Conservation (phyloP, 1,284 basidiomycete species). For the Gomphus bonarii region DNA sequence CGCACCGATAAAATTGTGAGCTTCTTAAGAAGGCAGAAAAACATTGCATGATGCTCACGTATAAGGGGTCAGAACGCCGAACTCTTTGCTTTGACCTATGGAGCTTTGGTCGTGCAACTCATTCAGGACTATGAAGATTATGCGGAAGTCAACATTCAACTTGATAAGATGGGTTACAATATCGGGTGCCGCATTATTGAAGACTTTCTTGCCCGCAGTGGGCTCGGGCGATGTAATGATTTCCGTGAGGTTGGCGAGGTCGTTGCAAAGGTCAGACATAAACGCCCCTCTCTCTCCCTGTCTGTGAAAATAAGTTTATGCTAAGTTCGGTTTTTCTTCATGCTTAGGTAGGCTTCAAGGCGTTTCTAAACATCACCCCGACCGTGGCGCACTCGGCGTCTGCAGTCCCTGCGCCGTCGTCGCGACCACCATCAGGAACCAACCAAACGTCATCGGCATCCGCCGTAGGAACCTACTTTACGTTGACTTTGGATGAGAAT, state of each 20-base stretch:
- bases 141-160: slow-evolving; percentile 75
- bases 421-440: slow-evolving; percentile 28
- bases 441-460: slow-evolving; percentile 22
- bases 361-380: slow-evolving; percentile 92
- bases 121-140: slow-evolving; percentile 99
- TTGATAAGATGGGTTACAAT: slow-evolving; percentile 95
- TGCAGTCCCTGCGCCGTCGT: slow-evolving; percentile 34
- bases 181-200: slow-evolving; percentile 96
- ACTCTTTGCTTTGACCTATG: slow-evolving; percentile 94
- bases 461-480: slow-evolving; percentile 52
- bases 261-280: slow-evolving; percentile 63
- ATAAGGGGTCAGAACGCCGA: slow-evolving; percentile 75
- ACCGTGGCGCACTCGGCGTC: slow-evolving; percentile 60
- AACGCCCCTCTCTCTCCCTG: neutral
- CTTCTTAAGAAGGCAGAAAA: no score
- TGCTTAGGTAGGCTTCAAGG: slow-evolving; percentile 99
- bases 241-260: slow-evolving; percentile 94
- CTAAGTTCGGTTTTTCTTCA: neutral
- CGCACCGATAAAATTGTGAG: slow-evolving; percentile 85
- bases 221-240: slow-evolving; percentile 76
- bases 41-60: slow-evolving; percentile 14
- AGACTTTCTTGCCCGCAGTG: slow-evolving; percentile 91
- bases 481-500: slow-evolving; percentile 88
- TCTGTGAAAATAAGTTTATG: neutral
- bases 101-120: slow-evolving; percentile 94